Percentiles rank a stretch among this genome's conserved stretches.
phyloP scores from a whole-genome alignment of 1,139 yeast species.

The Candida sojae region DNA sequence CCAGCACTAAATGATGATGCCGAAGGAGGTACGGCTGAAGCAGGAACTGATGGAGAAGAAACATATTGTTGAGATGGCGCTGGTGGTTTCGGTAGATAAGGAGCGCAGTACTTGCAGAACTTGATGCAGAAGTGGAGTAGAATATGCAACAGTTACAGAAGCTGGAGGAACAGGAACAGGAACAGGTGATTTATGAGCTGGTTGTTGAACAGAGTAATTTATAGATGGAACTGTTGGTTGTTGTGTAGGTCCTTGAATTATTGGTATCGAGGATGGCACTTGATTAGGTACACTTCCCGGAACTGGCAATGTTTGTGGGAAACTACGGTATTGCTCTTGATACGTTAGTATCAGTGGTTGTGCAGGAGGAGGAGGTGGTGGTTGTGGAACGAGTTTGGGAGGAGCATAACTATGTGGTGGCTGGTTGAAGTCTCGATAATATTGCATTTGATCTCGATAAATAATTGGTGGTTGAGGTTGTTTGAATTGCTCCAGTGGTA shows the following conservation, averaged over 20 bases:
- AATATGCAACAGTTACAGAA: no score
- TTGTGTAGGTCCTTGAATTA: no score
- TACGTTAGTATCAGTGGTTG: not conserved
- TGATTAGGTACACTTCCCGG: slow-evolving; percentile 1
- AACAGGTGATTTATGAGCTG: not conserved
- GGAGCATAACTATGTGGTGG: not conserved
- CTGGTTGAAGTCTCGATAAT: not conserved
- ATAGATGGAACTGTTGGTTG: not conserved
- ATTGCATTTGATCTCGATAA: not conserved
- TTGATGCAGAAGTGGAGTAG: no score
- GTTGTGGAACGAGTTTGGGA: not conserved
- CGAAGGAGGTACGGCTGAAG: not conserved
- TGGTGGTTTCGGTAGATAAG: no score
- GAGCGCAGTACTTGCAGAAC: no score
- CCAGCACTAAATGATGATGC: not conserved
- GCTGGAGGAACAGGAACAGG: not conserved
- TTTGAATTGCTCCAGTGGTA: not conserved
- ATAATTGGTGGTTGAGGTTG: not conserved
- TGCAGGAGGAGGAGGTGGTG: not conserved
- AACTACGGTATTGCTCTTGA: not conserved
- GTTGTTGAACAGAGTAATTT: not conserved
- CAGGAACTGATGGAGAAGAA: not conserved
- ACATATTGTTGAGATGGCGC: no score
- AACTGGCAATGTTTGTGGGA: not conserved
- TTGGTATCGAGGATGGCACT: not conserved